Evolutionary conservation across 495 filamentous ascomycete genomes (phyloP).

Genomic region (Penicilliopsis zonata): DNA sequence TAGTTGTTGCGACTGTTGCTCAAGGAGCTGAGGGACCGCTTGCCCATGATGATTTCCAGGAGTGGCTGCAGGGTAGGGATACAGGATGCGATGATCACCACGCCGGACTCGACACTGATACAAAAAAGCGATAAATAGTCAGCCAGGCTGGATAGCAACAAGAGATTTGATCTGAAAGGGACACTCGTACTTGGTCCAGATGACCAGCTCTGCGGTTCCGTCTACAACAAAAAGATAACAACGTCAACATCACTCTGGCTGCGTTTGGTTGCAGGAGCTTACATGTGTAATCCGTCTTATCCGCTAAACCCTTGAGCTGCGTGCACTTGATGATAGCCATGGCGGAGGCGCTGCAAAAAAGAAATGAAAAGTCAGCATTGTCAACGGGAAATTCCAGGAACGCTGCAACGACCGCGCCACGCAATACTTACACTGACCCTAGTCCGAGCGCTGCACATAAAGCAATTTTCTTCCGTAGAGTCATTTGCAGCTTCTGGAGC

Average conservation of each 20-base stretch:
- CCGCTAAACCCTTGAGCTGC: conserved; percentile 20
- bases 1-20: conserved; percentile 12
- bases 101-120: conserved; percentile 26
- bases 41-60: conserved; percentile 23
- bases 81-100: conserved; percentile 30
- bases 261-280: conserved; percentile 4
- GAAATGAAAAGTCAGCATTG: not conserved
- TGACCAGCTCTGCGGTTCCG: conserved; percentile 18
- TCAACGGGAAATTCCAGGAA: not conserved
- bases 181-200: conserved; percentile 23
- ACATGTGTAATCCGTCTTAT: conserved; percentile 25
- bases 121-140: not conserved
- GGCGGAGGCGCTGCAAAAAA: conserved; percentile 13
- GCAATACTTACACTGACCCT: conserved; percentile 21
- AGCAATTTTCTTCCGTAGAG: conserved; percentile 23
- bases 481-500: conserved; percentile 26
- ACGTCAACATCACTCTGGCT: too few relatives aligned
- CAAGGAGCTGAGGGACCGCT: conserved; percentile 15
- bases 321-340: conserved; percentile 27
- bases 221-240: too few relatives aligned
- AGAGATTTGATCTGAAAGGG: not conserved
- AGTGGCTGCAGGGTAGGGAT: conserved; percentile 30
- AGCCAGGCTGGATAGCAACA: not conserved
- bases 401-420: too few relatives aligned
- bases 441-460: conserved; percentile 23